phyloP scores from a whole-genome alignment of 2,329 filamentous ascomycete species.

The Fusarium sp. region DNA sequence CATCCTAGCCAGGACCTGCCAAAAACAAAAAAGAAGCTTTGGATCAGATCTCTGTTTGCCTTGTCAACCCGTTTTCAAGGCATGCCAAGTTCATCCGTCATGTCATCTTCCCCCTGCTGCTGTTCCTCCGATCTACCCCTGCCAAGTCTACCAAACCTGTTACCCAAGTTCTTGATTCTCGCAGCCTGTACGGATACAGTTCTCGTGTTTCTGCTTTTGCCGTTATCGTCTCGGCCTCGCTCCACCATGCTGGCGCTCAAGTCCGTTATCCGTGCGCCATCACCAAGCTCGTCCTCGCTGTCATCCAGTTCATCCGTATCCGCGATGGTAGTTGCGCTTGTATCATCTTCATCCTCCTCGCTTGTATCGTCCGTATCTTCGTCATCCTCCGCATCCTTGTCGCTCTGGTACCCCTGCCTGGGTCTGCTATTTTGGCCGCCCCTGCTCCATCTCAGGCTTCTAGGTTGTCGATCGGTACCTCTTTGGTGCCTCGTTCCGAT shows the following conservation, averaged over 20 bases:
- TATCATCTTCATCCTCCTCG: conserved; percentile 20
- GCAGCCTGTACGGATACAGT: conserved; percentile 8
- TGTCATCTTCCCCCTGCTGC: conserved; percentile 15
- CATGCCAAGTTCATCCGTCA: conserved; percentile 35
- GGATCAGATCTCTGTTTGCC: neutral
- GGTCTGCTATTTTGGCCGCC: conserved; percentile 8
- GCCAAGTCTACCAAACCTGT: conserved; percentile 17
- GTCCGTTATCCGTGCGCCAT: conserved; percentile 14
- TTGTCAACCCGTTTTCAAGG: conserved; percentile 13
- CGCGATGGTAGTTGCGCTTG: conserved; percentile 26
- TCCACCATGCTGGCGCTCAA: conserved; percentile 1
- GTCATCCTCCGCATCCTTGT: conserved; percentile 21
- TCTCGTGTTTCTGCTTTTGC: conserved; percentile 5
- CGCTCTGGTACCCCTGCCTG: conserved; percentile 7
- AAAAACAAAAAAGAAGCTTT: neutral
- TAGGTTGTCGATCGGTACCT: conserved; percentile 16
- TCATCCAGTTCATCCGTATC: conserved; percentile 24
- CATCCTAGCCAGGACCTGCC: conserved; percentile 9
- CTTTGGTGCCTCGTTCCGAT: conserved; percentile 14
- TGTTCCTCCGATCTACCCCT: conserved; percentile 21
- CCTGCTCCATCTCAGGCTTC: conserved; percentile 20
- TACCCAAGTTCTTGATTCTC: conserved; percentile 34
- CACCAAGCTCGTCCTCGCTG: conserved; percentile 41
- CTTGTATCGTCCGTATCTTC: conserved; percentile 19
- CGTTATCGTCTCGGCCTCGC: conserved; percentile 1